phyloP scores from a whole-genome alignment of 2,329 filamentous ascomycete genomes.

The Neospermospora avenae region DNA sequence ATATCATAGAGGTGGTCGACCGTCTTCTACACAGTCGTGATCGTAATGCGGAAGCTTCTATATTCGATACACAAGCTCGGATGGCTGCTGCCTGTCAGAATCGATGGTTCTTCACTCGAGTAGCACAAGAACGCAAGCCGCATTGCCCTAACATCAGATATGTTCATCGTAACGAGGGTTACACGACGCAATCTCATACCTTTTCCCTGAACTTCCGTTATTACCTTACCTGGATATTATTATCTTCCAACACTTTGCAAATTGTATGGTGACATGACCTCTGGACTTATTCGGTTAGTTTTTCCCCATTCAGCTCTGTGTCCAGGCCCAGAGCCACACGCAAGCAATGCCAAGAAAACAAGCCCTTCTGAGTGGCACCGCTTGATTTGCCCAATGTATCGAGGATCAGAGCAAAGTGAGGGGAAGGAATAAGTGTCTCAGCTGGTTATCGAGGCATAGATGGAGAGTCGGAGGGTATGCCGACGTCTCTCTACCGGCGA shows the following conservation, averaged over 20 bases:
- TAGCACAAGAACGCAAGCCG: neutral
- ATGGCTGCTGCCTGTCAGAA: conserved; percentile 1
- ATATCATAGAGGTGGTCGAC: neutral
- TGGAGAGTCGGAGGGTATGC: neutral
- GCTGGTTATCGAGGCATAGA: neutral
- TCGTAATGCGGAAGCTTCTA: conserved; percentile 2
- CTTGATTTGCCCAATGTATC: conserved; percentile 1
- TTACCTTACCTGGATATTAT: neutral
- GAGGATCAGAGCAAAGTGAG: neutral
- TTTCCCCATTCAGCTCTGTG: conserved; percentile 3
- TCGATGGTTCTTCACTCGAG: neutral
- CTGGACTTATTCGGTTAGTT: neutral
- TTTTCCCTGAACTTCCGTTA: neutral
- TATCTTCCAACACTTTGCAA: neutral
- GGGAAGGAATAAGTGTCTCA: neutral
- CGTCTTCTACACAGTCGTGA: neutral
- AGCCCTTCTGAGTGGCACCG: neutral
- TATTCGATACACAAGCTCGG: neutral
- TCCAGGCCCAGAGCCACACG: neutral
- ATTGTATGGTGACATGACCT: neutral
- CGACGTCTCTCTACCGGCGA: too few relatives aligned
- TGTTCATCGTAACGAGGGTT: neutral
- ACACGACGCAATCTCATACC: neutral
- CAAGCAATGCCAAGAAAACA: conserved; percentile 2
- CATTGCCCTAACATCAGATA: neutral